These are phyloP conservation scores for Phytophthora pinifolia DNA, from an alignment of 352 stramenopile genomes.

Conservation along the genomic window DNA sequence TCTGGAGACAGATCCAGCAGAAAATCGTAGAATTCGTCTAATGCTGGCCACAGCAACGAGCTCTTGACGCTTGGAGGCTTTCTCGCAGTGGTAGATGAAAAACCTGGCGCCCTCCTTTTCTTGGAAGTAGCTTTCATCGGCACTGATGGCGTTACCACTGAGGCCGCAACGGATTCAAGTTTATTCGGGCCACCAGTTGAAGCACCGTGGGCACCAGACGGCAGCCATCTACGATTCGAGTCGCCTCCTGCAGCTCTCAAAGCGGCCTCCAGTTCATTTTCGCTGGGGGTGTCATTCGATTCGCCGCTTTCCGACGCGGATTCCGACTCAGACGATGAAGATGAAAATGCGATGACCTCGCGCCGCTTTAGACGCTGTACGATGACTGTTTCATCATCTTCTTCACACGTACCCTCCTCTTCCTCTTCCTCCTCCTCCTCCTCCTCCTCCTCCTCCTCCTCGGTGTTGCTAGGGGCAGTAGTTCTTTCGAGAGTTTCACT, in stretches of 20 bases:
- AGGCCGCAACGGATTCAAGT: background rate
- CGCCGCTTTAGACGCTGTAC: slow-evolving; percentile 18
- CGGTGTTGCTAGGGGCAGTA: slow-evolving; percentile 23
- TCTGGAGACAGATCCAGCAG: slow-evolving; percentile 61
- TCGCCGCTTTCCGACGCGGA: slow-evolving; percentile 32
- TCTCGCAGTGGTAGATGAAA: slow-evolving; percentile 7
- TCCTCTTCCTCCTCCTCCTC: slow-evolving; percentile 31
- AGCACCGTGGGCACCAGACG: background rate
- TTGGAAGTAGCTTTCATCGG: slow-evolving; percentile 15
- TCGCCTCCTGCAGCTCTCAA: slow-evolving; percentile 41
- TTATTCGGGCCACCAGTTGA: background rate
- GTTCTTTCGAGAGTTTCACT: slow-evolving; percentile 26
- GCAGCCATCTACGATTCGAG: slow-evolving; percentile 6
- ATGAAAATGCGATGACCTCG: slow-evolving; percentile 19
- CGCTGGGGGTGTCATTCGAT: slow-evolving; percentile 4
- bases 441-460: slow-evolving; percentile 25
- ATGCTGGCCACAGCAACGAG: slow-evolving; percentile 65
- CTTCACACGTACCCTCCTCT: slow-evolving; percentile 17
- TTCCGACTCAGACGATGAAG: slow-evolving; percentile 39
- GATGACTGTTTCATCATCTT: slow-evolving; percentile 17
- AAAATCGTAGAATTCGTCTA: slow-evolving; percentile 81
- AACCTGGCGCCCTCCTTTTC: slow-evolving; percentile 19
- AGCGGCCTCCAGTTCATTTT: slow-evolving; percentile 61
- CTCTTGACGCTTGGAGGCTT: slow-evolving; percentile 42
- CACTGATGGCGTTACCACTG: slow-evolving; percentile 1